Percentiles rank a stretch among this genome's conserved stretches.
Evolutionary conservation across 495 filamentous ascomycete species (phyloP).

Genomic region (Cercophora newfieldiana): DNA sequence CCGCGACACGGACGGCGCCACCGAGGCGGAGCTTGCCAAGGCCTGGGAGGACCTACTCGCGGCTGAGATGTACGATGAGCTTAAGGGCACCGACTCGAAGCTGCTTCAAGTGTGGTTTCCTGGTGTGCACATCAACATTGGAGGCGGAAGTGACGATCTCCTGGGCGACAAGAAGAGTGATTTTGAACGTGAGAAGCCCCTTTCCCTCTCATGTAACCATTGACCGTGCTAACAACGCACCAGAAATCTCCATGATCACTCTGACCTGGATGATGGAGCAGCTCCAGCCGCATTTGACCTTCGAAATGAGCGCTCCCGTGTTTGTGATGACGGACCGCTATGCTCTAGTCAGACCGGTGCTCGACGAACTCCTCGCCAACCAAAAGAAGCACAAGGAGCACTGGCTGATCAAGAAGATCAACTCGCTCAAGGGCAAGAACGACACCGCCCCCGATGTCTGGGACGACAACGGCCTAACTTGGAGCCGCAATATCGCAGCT

Average conservation of each 20-base stretch:
- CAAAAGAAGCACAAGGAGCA: constrained; percentile 53
- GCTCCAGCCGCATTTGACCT: constrained; percentile 4
- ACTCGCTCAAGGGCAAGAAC: constrained; percentile 13
- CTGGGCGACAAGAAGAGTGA: constrained; percentile 8
- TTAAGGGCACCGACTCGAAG: constrained; percentile 23
- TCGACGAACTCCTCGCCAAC: constrained; percentile 45
- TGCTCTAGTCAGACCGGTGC: constrained; percentile 55
- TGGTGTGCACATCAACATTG: constrained; percentile 64
- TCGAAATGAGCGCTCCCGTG: constrained; percentile 10
- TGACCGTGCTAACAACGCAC: background rate
- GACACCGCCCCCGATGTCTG: constrained; percentile 3
- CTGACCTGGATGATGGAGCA: constrained; percentile 52
- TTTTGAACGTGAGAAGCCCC: background rate
- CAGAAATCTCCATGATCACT: constrained; percentile 48
- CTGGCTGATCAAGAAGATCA: constrained; percentile 35
- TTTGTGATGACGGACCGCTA: constrained; percentile 61
- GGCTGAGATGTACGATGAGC: constrained; percentile 19
- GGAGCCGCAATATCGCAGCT: background rate
- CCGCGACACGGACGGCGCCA: constrained; percentile 5
- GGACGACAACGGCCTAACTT: constrained; percentile 12
- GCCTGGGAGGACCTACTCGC: constrained; percentile 17
- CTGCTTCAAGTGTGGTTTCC: constrained; percentile 73
- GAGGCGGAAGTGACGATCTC: constrained; percentile 51
- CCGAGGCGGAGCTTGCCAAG: background rate
- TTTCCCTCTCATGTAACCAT: background rate